Base-by-base conservation (phyloP, 2,329 filamentous ascomycete species). In the Botryotinia convoluta region DNA sequence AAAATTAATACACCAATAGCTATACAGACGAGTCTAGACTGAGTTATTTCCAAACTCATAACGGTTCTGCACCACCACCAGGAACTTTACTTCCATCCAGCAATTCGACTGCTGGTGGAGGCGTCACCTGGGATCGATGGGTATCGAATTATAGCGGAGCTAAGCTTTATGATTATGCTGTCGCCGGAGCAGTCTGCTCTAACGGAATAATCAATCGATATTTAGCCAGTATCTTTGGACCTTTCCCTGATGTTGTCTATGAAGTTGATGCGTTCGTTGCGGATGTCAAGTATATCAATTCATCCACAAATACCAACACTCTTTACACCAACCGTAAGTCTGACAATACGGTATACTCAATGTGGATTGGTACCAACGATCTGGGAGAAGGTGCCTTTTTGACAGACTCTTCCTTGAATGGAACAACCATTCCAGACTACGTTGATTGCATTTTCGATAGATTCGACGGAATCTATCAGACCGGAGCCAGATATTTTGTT, bases 351-450 rank as follows among this genome's bases (percentile, higher is more conserved):
- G 89, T 93, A 3, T 95, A 94, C 78, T 86, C 89, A 1, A 87
- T 95, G 69, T 95, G 91, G 91, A 94, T 95, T 77, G 93, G 93
- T 4, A 94, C 92, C 37, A 95, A 95, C 79, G 93, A 96, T 78
- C 84, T 95, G 16, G 92, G 92, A 35, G 85, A 84, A 73, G 82
- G 85, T 69, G 91, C 87, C 14, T 91, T 94, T 79, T 81, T 95
- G 45, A 89, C 86, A 7, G 91, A 93, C 79, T 85, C 84, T 37
- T 90, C 93, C 79, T 81, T 79, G 39, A 68, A 77, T 0, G 87
- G 86, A 20, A 89, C 88, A 37, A 90, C 87, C 2, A 85, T 94
- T 9, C 83, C 85, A 1, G 86, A 90, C 78, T 94, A 91, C 78
- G 85, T 90, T 4, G 87, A 91, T 75, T 95, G 92, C 79, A 84